These are phyloP conservation scores for Ambrosia hybrid DNA, from an alignment of 140 eudicot genomes.

Conservation along the genomic window DNA sequence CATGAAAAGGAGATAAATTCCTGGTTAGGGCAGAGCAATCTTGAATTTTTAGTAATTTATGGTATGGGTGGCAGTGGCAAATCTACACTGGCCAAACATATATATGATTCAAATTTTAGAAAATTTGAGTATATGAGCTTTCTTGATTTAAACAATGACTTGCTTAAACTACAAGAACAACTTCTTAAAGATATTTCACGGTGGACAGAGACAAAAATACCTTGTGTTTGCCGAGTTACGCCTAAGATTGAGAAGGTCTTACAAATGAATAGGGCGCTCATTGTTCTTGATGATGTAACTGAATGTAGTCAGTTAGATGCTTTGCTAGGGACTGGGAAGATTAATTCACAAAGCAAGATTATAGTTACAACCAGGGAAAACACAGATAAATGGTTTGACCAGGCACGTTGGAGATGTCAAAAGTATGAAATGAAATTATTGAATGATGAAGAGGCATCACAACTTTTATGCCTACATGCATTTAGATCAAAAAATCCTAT, in stretches of 20 bases:
- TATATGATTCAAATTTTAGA: slow-evolving; percentile 12
- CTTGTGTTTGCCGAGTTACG: slow-evolving; percentile 1
- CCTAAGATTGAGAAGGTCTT: slow-evolving; percentile 22
- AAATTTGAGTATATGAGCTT: slow-evolving; percentile 24
- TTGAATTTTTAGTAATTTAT: not conserved
- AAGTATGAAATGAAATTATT: not conserved
- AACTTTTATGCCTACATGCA: slow-evolving; percentile 34
- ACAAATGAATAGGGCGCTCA: slow-evolving; percentile 21
- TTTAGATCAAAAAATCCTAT: slow-evolving; percentile 28
- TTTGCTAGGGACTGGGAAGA: slow-evolving; percentile 24
- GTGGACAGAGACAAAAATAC: slow-evolving; percentile 2
- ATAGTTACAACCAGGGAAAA: too few relatives aligned
- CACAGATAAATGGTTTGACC: too few relatives aligned
- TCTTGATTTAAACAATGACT: slow-evolving; percentile 15
- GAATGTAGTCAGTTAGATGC: slow-evolving; percentile 13
- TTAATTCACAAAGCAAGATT: too few relatives aligned
- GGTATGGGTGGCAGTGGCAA: too few relatives aligned
- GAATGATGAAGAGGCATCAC: slow-evolving; percentile 15
- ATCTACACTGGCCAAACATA: not conserved
- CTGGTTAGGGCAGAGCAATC: slow-evolving; percentile 7
- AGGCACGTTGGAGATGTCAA: too few relatives aligned
- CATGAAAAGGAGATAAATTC: slow-evolving; percentile 12
- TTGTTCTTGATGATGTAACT: slow-evolving; percentile 37
- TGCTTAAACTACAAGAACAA: slow-evolving; percentile 14
- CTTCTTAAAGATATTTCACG: slow-evolving; percentile 28